Conservation (phyloP, 768 basidiomycete genomes). For the Kwoniella mangroviensis region DNA sequence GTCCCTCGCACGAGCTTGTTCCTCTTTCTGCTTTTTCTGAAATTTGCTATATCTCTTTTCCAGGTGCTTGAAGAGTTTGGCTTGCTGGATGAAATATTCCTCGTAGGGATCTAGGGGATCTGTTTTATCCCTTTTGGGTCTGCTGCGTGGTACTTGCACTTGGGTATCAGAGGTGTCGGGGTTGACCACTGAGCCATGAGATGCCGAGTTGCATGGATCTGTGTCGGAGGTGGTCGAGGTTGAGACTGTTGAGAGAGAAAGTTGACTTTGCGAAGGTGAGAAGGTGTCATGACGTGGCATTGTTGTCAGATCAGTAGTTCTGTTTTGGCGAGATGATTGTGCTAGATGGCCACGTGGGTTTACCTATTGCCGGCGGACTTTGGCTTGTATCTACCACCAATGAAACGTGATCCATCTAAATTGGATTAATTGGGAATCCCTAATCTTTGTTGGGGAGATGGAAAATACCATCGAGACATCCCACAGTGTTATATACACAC, state of each 20-base stretch:
- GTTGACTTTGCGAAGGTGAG: background rate
- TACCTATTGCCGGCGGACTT: background rate
- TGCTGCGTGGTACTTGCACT: background rate
- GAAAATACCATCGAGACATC: no score
- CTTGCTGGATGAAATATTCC: constrained; percentile 44
- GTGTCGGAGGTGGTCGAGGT: background rate
- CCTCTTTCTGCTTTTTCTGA: constrained; percentile 29
- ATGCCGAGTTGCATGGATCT: background rate
- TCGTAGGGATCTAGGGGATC: constrained; percentile 20
- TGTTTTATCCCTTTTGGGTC: background rate
- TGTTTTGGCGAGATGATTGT: background rate
- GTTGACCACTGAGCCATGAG: no score
- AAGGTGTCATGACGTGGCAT: constrained; percentile 13
- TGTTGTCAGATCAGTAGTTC: background rate
- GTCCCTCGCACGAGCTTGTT: constrained; percentile 30
- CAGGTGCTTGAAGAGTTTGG: constrained; percentile 35
- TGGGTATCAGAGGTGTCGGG: background rate
- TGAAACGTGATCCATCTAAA: no score
- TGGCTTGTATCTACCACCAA: no score
- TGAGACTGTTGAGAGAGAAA: background rate
- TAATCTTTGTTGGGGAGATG: no score
- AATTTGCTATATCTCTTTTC: constrained; percentile 43
- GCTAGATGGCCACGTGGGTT: background rate
- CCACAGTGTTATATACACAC: no score
- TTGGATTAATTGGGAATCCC: no score